Conservation (phyloP, 164 flowering plant genomes). For the Piper betle region DNA sequence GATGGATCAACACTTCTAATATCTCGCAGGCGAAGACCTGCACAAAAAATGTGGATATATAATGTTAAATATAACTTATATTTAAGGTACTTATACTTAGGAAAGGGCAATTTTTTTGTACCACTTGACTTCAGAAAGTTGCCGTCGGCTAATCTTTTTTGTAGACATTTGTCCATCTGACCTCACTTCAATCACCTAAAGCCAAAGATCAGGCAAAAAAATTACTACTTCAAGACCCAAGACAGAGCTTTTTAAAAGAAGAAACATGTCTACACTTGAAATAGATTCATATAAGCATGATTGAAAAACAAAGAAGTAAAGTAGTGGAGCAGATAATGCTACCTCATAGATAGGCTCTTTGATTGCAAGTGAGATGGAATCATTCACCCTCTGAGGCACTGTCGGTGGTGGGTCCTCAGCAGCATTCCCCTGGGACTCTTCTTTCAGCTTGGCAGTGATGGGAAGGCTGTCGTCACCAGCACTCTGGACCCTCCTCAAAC, state of each 20-base stretch:
- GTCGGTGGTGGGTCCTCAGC: not conserved
- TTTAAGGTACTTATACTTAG: not conserved
- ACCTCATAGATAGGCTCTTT: constrained; percentile 1
- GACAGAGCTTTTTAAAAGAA: not conserved
- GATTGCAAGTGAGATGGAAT: constrained; percentile 1
- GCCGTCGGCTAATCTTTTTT: constrained; percentile 63
- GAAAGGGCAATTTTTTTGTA: constrained; percentile 13
- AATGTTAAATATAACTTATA: not conserved
- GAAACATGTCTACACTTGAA: too few relatives aligned
- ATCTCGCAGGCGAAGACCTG: constrained; percentile 97
- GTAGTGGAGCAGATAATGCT: not conserved
- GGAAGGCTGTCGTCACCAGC: not conserved
- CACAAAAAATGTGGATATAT: not conserved
- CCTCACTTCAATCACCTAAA: constrained; percentile 84
- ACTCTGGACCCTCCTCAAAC: not conserved
- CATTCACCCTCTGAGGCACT: not conserved
- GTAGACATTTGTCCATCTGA: constrained; percentile 58
- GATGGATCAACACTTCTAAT: constrained; percentile 94
- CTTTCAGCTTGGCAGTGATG: constrained; percentile 1
- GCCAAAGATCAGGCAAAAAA: not conserved
- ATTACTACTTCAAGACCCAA: too few relatives aligned
- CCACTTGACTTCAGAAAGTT: constrained; percentile 84
- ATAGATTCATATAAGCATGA: too few relatives aligned
- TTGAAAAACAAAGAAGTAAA: too few relatives aligned
- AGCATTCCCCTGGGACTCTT: not conserved